A percentile compares a stretch with the other conserved stretches of the same genome.
Evolutionary conservation across 257 asterid species (phyloP).

Genomic region (Orobanche coerulescens): DNA sequence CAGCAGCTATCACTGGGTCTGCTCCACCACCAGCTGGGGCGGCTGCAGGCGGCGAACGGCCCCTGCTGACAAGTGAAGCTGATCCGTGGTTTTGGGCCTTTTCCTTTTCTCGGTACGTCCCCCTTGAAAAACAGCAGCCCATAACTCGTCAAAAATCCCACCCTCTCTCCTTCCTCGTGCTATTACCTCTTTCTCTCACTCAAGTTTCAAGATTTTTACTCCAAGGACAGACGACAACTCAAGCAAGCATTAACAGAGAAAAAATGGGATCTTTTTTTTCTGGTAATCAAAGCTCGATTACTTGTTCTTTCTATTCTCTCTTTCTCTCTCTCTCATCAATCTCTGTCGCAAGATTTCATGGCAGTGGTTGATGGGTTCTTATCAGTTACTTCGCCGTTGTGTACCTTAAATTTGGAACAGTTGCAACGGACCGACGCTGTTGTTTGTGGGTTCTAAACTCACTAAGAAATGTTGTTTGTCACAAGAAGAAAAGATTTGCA

Average conservation of each 20-base stretch:
- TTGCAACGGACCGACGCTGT: conserved; percentile 19
- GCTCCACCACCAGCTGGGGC: conserved; percentile 20
- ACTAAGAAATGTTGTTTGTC: no score
- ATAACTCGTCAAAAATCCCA: conserved; percentile 19
- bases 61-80: neutral
- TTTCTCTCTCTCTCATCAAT: no score
- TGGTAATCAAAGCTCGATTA: neutral
- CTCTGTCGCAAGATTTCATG: conserved; percentile 24
- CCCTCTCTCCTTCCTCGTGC: conserved; percentile 1
- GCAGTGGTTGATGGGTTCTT: conserved; percentile 5
- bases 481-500: conserved; percentile 12
- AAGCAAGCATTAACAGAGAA: neutral
- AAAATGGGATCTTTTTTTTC: conserved; percentile 20
- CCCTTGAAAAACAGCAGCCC: conserved; percentile 56
- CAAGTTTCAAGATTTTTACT: conserved; percentile 16
- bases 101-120: conserved; percentile 41
- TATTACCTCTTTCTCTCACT: neutral
- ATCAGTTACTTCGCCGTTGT: neutral
- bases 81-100: conserved; percentile 23
- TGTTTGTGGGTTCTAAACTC: neutral
- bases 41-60: conserved; percentile 20
- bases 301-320: no score
- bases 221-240: conserved; percentile 1
- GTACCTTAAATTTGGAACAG: conserved; percentile 20
- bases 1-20: conserved; percentile 18